Base-by-base conservation (phyloP, 352 stramenopile species). In the Pythium coloratum region DNA sequence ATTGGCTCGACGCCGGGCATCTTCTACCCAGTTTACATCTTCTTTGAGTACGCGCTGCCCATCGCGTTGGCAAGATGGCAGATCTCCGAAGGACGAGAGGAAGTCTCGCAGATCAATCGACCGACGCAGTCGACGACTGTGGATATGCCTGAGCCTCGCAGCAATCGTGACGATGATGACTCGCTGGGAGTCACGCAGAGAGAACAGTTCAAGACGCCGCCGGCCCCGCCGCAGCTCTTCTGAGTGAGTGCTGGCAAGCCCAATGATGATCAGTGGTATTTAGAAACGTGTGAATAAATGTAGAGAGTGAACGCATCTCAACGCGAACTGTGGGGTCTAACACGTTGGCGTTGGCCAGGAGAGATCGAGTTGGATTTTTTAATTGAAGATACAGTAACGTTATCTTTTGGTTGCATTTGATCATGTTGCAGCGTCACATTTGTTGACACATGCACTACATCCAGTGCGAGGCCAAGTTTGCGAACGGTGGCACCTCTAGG, bases 11-110 rank as follows among this genome's bases (percentile, higher is more conserved):
- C 82, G 13, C 81, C 77, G 13, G 75, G 79, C 14, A 77, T 92
- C 49, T 76, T 78, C 24, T 91, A 92, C 55, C 60, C 77, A 3
- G 44, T 92, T n/a, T 92, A 92, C 53, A 59, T 92, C 28, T 62
- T 74, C 46, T 67, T 87, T 65, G 81, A 91, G 64, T 61, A 81
- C 46, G 60, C 50, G 36, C 68, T 91, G 57, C 81, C 84, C 24
- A 79, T 88, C 61, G 62, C 46, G 18, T 46, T 75, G 36, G 68
- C 62, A n/a, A 47, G 62, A 24, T 75, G 68, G 68, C 64, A 71
- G 32, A 60, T 71, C 26, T 26, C 46, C 16, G 57, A 66, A n/a
- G 58, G 64, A 28, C 50, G 58, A 14, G 40, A 71, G 9, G 64
- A 66, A 14, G 20, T 26, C 5, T 38, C 49, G 7, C 32, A 56